Percentiles rank a stretch among this genome's conserved stretches.
These are phyloP conservation scores for Pythium phragmiticola DNA, from an alignment of 352 stramenopile species.

Conservation along the genomic window DNA sequence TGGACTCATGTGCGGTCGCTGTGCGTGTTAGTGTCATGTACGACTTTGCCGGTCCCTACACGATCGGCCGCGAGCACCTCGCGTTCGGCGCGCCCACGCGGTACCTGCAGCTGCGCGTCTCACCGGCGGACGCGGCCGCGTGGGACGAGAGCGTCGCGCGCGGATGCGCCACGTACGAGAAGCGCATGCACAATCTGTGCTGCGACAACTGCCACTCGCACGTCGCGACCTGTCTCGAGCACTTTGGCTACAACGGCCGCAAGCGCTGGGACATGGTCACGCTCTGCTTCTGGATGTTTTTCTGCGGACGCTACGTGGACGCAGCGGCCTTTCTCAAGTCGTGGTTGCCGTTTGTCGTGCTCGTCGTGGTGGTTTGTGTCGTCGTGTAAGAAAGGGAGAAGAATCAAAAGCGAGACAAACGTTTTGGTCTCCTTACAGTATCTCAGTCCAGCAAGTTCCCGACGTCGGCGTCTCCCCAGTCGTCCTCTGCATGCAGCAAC, in stretches of 20 bases:
- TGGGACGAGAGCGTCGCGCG: slow-evolving; percentile 91
- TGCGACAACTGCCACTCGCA: slow-evolving; percentile 98
- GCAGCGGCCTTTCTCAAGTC: slow-evolving; percentile 37
- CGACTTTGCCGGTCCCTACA: slow-evolving; percentile 96
- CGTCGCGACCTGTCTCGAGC: slow-evolving; percentile 83
- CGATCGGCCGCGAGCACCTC: slow-evolving; percentile 86
- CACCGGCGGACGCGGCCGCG: slow-evolving; percentile 42
- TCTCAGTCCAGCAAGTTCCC: slow-evolving; percentile 70
- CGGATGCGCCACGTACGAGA: slow-evolving; percentile 91
- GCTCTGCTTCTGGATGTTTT: slow-evolving; percentile 84
- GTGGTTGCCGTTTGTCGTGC: slow-evolving; percentile 34
- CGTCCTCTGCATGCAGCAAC: slow-evolving; percentile 34
- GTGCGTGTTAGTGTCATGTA: slow-evolving; percentile 83
- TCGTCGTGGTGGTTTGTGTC: slow-evolving; percentile 27
- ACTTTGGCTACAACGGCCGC: slow-evolving; percentile 51
- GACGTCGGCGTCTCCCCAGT: slow-evolving; percentile 81
- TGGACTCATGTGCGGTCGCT: background rate
- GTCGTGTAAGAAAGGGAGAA: slow-evolving; percentile 7
- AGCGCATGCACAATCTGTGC: slow-evolving; percentile 95
- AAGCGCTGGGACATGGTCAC: slow-evolving; percentile 78
- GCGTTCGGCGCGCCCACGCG: slow-evolving; percentile 86
- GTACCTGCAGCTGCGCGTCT: slow-evolving; percentile 83
- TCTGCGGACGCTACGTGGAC: slow-evolving; percentile 58
- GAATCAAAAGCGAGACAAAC: background rate
- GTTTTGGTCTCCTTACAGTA: too few relatives aligned